phyloP scores from a whole-genome alignment of 129 eudicot genomes.

The Pittosporum tobira region DNA sequence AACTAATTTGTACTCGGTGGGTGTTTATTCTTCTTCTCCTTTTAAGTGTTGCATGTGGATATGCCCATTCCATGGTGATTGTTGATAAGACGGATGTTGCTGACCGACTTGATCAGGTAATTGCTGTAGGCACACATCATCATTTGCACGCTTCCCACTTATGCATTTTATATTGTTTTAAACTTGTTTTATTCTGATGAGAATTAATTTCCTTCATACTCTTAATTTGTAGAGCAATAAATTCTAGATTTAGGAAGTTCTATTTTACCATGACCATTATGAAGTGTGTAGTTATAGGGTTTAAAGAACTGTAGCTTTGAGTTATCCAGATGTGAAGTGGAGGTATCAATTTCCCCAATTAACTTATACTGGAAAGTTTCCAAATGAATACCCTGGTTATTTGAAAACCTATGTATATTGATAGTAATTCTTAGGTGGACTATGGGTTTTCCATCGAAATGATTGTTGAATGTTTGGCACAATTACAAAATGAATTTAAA shows the following conservation, averaged over 20 bases:
- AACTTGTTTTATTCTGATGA: neutral
- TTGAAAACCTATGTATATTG: no score
- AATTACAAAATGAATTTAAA: no score
- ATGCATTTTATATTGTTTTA: neutral
- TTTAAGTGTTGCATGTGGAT: slow-evolving; percentile 91
- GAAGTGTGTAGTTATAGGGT: neutral
- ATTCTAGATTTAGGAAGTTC: no score
- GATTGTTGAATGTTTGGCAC: no score
- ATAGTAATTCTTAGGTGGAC: no score
- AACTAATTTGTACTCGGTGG: neutral
- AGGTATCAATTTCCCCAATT: no score
- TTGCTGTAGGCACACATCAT: neutral
- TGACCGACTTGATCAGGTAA: slow-evolving; percentile 76
- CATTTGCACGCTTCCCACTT: no score
- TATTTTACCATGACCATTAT: neutral
- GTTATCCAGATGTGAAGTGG: neutral
- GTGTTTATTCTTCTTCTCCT: neutral
- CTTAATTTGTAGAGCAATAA: neutral
- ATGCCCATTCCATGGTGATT: slow-evolving; percentile 80
- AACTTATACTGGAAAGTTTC: no score
- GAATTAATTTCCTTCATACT: neutral
- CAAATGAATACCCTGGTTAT: no score
- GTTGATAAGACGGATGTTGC: slow-evolving; percentile 56
- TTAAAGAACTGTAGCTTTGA: neutral
- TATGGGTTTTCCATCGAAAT: no score